Conservation (phyloP, 2,329 filamentous ascomycete genomes). For the Penicillium olsonii region DNA sequence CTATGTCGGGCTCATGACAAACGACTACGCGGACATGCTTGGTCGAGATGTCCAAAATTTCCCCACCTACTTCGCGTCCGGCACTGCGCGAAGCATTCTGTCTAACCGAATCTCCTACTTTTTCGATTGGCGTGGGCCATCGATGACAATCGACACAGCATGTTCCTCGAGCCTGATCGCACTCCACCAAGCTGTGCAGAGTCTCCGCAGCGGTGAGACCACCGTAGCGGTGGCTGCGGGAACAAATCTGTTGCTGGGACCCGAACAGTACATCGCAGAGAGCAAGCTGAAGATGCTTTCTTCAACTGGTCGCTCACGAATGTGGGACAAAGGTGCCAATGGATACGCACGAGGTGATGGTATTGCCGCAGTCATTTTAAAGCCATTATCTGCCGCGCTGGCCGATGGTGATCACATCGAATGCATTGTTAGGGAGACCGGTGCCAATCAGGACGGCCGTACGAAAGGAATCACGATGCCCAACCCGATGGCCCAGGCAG, state of each 20-base stretch:
- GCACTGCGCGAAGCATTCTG: slow-evolving; percentile 40
- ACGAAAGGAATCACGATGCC: slow-evolving; percentile 41
- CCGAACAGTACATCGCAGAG: slow-evolving; percentile 34
- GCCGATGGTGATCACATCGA: slow-evolving; percentile 49
- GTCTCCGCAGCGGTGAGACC: slow-evolving; percentile 31
- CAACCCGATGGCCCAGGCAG: slow-evolving; percentile 38
- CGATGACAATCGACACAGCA: slow-evolving; percentile 50
- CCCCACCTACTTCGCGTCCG: slow-evolving; percentile 30
- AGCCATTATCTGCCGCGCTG: slow-evolving; percentile 52
- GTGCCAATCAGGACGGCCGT: slow-evolving; percentile 40
- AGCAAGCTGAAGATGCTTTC: slow-evolving; percentile 49
- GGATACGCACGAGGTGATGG: slow-evolving; percentile 58
- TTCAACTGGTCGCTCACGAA: slow-evolving; percentile 54
- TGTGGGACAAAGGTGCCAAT: slow-evolving; percentile 49
- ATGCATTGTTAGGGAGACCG: slow-evolving; percentile 38
- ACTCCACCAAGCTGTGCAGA: slow-evolving; percentile 36
- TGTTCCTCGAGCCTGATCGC: slow-evolving; percentile 47
- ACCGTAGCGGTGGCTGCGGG: slow-evolving; percentile 26
- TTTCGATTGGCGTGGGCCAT: slow-evolving; percentile 39
- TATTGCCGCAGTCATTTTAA: slow-evolving; percentile 53
- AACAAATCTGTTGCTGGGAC: slow-evolving; percentile 30
- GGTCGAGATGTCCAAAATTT: slow-evolving; percentile 25
- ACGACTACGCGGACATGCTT: slow-evolving; percentile 27
- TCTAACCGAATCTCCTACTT: slow-evolving; percentile 45
- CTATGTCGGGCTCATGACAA: slow-evolving; percentile 30